Evolutionary conservation across 148 eudicot genomes (phyloP).

Genomic region (Fallopia convolvulus): DNA sequence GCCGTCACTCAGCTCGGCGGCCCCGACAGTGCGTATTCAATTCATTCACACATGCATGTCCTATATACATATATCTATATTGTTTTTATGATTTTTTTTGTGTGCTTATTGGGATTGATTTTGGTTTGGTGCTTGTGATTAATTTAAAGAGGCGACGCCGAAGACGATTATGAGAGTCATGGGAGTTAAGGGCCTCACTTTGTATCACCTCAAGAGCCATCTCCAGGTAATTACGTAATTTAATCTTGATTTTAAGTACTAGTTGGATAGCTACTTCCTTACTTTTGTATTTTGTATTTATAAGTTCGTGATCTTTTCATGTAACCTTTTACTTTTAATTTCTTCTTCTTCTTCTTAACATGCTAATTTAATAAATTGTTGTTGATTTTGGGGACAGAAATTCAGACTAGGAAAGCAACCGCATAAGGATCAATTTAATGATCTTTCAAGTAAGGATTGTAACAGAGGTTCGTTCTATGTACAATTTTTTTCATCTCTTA

Average conservation of each 20-base stretch:
- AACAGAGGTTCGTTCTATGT: slow-evolving; percentile 22
- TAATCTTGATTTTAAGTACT: neutral
- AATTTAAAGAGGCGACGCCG: slow-evolving; percentile 73
- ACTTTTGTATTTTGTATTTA: no score
- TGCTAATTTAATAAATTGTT: neutral
- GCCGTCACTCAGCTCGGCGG: slow-evolving; percentile 96
- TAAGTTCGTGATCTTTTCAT: no score
- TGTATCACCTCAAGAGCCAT: slow-evolving; percentile 98
- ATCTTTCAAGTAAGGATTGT: slow-evolving; percentile 79
- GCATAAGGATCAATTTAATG: slow-evolving; percentile 76
- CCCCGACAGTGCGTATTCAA: slow-evolving; percentile 55
- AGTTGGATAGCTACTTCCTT: neutral
- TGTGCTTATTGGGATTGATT: neutral
- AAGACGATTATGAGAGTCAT: slow-evolving; percentile 98
- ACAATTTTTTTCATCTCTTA: neutral
- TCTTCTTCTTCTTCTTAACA: neutral
- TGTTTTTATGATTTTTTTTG: neutral
- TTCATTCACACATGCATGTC: neutral
- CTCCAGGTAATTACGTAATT: slow-evolving; percentile 54
- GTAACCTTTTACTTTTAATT: no score
- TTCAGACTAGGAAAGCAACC: slow-evolving; percentile 97
- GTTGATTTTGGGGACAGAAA: slow-evolving; percentile 37
- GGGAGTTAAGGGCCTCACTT: slow-evolving; percentile 96
- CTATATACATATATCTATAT: neutral
- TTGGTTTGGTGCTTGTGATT: neutral